phyloP scores from a whole-genome alignment of 2,329 filamentous ascomycete species.

The Rachicladosporium sp. region DNA sequence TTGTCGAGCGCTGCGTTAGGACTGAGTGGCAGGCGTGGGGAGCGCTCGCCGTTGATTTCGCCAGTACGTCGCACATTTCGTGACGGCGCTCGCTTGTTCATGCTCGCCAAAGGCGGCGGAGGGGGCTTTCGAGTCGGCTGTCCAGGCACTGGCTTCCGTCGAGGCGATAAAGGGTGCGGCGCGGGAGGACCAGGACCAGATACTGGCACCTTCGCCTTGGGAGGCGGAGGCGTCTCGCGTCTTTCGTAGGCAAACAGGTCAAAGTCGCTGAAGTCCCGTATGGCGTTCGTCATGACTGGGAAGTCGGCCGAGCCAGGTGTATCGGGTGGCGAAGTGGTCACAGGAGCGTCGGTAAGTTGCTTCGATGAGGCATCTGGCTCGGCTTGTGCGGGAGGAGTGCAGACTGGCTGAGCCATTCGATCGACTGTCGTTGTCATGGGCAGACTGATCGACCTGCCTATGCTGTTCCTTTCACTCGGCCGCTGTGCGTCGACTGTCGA shows the following conservation, averaged over 20 bases:
- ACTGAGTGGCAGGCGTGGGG: slow-evolving; percentile 14
- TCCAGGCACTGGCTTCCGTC: slow-evolving; percentile 15
- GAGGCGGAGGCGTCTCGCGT: slow-evolving; percentile 13
- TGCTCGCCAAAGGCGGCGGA: slow-evolving; percentile 17
- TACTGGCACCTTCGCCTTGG: background rate
- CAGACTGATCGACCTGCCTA: slow-evolving; percentile 1
- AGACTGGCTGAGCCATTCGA: background rate
- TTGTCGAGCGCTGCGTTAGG: slow-evolving; percentile 16
- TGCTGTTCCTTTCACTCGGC: background rate
- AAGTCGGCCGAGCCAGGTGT: slow-evolving; percentile 2
- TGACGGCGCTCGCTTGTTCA: slow-evolving; percentile 8
- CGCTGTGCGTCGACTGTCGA: background rate
- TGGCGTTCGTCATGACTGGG: slow-evolving; percentile 5
- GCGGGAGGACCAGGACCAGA: slow-evolving; percentile 6
- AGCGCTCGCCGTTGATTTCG: slow-evolving; percentile 10
- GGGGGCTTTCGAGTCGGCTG: slow-evolving; percentile 22
- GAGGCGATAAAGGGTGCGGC: slow-evolving; percentile 4
- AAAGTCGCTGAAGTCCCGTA: slow-evolving; percentile 16
- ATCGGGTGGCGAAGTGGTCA: slow-evolving; percentile 16
- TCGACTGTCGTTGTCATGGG: background rate
- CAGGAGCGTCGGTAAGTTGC: slow-evolving; percentile 11
- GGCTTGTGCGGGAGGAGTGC: background rate
- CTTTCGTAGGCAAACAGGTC: slow-evolving; percentile 13
- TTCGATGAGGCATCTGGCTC: slow-evolving; percentile 4
- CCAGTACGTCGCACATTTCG: slow-evolving; percentile 1